These are phyloP conservation scores for Durio zibethinus DNA, from an alignment of 345 rosid genomes.

Conservation along the genomic window DNA sequence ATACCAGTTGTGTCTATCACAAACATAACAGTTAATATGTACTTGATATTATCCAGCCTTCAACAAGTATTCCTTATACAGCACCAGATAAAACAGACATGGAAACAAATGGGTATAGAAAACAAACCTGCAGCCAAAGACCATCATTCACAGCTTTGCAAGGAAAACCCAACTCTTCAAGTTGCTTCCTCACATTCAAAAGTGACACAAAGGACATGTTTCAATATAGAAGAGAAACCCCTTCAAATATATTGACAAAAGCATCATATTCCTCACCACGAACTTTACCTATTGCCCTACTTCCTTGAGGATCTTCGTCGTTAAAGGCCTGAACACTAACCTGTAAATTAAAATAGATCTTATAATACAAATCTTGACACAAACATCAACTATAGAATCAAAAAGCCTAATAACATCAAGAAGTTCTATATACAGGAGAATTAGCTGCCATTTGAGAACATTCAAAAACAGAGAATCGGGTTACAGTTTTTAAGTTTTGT, in stretches of 20 bases:
- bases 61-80: neutral
- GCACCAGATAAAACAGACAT: constrained; percentile 9
- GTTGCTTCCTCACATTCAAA: constrained; percentile 85
- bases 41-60: neutral
- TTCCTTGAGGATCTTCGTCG: constrained; percentile 98
- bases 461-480: neutral
- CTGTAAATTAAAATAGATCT: constrained; percentile 36
- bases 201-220: constrained; percentile 95
- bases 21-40: neutral
- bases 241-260: constrained; percentile 85
- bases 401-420: neutral
- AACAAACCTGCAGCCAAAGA: constrained; percentile 93
- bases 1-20: neutral
- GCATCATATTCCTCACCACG: constrained; percentile 75
- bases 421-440: neutral
- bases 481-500: neutral
- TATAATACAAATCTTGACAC: constrained; percentile 16
- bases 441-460: neutral
- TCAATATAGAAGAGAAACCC: constrained; percentile 87
- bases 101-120: constrained; percentile 19
- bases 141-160: constrained; percentile 96
- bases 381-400: neutral
- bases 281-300: constrained; percentile 82
- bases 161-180: constrained; percentile 93
- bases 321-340: constrained; percentile 93